Base-by-base conservation (phyloP, 2,329 filamentous ascomycete genomes). In the Ceratocystis alfenasii region DNA sequence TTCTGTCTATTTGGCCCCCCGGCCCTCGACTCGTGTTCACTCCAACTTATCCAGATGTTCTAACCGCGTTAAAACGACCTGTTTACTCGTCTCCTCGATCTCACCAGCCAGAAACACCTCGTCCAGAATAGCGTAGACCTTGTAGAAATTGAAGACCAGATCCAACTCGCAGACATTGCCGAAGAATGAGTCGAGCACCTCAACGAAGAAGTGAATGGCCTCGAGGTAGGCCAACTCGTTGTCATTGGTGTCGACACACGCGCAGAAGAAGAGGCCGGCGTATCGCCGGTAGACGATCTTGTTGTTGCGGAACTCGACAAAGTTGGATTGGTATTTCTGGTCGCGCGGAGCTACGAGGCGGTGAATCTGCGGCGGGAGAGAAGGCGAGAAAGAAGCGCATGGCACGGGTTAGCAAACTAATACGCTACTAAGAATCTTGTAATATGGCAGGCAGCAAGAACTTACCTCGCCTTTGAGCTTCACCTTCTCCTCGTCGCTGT, bases 311-410 rank as follows among this genome's bases (percentile, higher is more conserved):
- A 88, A 87, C 78, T 99, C 94, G 81, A 99, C 94, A 74, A 99
- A 99, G 80, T 99, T 99, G 78, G 91, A 96, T 76, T 99, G 94
- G 81, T 99, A 96, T 75, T 99, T 99, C 75, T 99, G 94, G 78
- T 99, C 94, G 74, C 94, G 89, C 5, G 94, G 94, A 0, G 94
- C 94, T 68, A 99, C 93, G 71, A 99, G 90, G 69, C 94, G 92
- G 81, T 99, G 94, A 72, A 97, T 89, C 87, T 91, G 71, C 20
- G 46, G 30, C 17, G 63, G 60, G 67, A 65, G 28, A 4, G 36
- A 41, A 33, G 17, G 30, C 20, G 22, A 41, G 36, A 41, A 41
- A 12, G 36, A 41, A 41, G 36, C 36, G 48, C 20, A 53, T 2
- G 3, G 48, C 8, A 15, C 20, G 20, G 61, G 62, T 46, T 41